Evolutionary conservation across 2,329 filamentous ascomycete species (phyloP).

Genomic region (Ceratocystis papillata): DNA sequence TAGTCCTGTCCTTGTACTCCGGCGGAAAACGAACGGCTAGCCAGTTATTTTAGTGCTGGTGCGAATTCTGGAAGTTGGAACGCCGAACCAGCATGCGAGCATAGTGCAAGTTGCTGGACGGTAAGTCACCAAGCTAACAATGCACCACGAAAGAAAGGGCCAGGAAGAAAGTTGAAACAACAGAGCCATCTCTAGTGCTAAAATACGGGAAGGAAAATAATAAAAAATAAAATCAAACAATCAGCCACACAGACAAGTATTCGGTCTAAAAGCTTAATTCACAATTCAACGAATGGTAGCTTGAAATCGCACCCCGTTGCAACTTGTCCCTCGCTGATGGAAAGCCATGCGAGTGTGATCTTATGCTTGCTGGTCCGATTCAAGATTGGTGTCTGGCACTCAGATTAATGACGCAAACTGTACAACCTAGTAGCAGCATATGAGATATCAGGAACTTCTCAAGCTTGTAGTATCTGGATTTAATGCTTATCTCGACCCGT

Average conservation of each 20-base stretch:
- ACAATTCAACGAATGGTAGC: conserved; percentile 11
- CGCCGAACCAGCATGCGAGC: not conserved
- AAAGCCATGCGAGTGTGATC: not conserved
- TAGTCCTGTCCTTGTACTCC: not conserved
- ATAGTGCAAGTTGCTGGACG: not conserved
- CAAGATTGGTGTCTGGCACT: not conserved
- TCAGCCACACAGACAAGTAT: not conserved
- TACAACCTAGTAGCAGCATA: not conserved
- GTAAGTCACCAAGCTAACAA: conserved; percentile 1
- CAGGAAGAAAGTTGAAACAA: not conserved
- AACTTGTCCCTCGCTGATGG: not conserved
- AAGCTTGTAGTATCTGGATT: not conserved
- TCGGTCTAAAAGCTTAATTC: not conserved
- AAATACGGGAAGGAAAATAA: not conserved
- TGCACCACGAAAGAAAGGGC: not conserved
- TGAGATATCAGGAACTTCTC: not conserved
- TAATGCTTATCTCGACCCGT: not conserved
- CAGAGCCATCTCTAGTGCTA: not conserved
- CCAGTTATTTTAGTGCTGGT: conserved; percentile 10
- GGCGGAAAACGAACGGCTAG: conserved; percentile 10
- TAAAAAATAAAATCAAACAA: not conserved
- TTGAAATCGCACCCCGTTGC: conserved; percentile 2
- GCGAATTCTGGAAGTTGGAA: not conserved
- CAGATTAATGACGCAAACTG: not conserved
- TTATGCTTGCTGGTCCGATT: not conserved